phyloP scores from a whole-genome alignment of 2,329 filamentous ascomycete species.

The Cucurbitaria berberidis region DNA sequence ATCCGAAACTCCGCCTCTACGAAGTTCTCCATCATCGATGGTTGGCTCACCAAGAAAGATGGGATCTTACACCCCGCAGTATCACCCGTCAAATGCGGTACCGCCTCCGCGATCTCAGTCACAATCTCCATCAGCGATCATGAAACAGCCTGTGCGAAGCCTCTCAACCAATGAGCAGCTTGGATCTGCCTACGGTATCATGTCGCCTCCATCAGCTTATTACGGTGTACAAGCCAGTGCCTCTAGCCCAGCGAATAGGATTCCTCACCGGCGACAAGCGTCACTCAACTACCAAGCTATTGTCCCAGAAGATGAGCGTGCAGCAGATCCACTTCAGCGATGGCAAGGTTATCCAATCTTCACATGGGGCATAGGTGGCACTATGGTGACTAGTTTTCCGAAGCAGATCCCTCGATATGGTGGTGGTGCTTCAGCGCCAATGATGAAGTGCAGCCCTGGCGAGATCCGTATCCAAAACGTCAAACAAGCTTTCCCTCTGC shows the following conservation, averaged over 20 bases:
- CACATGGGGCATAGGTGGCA: constrained; percentile 85
- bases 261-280: constrained; percentile 48
- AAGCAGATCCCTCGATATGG: constrained; percentile 87
- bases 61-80: constrained; percentile 55
- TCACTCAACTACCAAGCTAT: constrained; percentile 63
- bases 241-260: constrained; percentile 28
- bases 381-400: constrained; percentile 83
- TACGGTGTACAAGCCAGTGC: constrained; percentile 37
- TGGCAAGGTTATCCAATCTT: constrained; percentile 92
- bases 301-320: constrained; percentile 61
- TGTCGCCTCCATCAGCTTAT: constrained; percentile 48
- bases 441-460: constrained; percentile 81
- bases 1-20: constrained; percentile 43
- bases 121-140: constrained; percentile 64
- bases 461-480: constrained; percentile 79
- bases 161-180: constrained; percentile 57
- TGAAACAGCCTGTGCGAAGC: constrained; percentile 54
- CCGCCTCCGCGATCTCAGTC: constrained; percentile 58
- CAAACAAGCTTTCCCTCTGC: constrained; percentile 73
- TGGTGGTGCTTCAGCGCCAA: constrained; percentile 72
- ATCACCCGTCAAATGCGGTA: constrained; percentile 47
- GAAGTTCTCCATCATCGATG: constrained; percentile 41
- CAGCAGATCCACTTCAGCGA: constrained; percentile 77
- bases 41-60: constrained; percentile 50
- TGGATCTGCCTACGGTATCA: constrained; percentile 60